Percentiles rank a stretch among this genome's conserved stretches.
phyloP scores from a whole-genome alignment of 768 basidiomycete genomes.

The Mycena epipterygia region DNA sequence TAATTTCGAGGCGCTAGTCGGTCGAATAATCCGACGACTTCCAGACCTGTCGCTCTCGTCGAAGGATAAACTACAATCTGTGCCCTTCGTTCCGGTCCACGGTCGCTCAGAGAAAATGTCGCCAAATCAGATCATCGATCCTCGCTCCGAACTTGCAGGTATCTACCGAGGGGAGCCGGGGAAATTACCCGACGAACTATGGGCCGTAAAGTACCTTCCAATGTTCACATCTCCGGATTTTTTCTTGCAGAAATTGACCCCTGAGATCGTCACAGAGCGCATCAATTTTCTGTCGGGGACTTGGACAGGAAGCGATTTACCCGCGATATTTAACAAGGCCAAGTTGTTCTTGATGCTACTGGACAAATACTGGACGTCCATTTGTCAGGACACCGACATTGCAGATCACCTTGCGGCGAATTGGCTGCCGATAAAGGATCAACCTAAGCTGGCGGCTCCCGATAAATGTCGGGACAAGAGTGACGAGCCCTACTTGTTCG shows the following conservation, averaged over 20 bases:
- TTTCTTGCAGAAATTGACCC: constrained; percentile 7
- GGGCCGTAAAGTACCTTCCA: constrained; percentile 2
- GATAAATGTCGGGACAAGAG: constrained; percentile 6
- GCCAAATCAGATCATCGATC: constrained; percentile 34
- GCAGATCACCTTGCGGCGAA: not conserved
- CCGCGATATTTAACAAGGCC: constrained; percentile 20
- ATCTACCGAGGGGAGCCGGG: constrained; percentile 29
- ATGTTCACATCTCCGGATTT: constrained; percentile 11
- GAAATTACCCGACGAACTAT: constrained; percentile 29
- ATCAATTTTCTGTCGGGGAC: constrained; percentile 3
- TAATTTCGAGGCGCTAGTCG: constrained; percentile 29
- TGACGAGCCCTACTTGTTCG: constrained; percentile 15
- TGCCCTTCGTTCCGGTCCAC: constrained; percentile 25
- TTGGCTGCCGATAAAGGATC: constrained; percentile 25
- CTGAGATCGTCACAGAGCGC: constrained; percentile 24
- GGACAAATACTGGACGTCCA: constrained; percentile 10
- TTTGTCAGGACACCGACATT: not conserved
- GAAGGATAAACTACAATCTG: constrained; percentile 14
- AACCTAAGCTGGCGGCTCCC: constrained; percentile 1
- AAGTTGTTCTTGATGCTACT: constrained; percentile 17
- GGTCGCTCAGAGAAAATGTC: not conserved
- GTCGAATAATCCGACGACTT: constrained; percentile 30
- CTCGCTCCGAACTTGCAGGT: constrained; percentile 27
- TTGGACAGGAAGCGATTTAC: not conserved
- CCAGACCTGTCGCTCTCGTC: constrained; percentile 14